Evolutionary conservation across 208 protist genomes (phyloP).

Genomic region (Leishmania martiniquensis): DNA sequence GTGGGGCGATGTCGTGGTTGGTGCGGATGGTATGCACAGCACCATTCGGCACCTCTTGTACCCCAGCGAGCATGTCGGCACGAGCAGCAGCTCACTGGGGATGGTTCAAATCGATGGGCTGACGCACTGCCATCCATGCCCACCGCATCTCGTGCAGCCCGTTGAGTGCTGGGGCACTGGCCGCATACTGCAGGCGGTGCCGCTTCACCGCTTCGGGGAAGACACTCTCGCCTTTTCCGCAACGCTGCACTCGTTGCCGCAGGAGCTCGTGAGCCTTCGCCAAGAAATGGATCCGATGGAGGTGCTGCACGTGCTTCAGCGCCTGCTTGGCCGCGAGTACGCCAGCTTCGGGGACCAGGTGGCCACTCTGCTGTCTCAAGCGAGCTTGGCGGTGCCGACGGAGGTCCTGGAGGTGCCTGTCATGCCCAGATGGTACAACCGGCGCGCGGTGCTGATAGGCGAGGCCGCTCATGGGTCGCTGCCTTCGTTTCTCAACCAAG

Average conservation of each 20-base stretch:
- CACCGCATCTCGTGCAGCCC: constrained; percentile 50
- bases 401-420: constrained; percentile 86
- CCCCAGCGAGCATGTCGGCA: constrained; percentile 72
- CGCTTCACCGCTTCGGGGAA: constrained; percentile 49
- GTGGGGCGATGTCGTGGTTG: constrained; percentile 91
- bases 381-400: constrained; percentile 64
- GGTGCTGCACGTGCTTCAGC: constrained; percentile 48
- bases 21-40: constrained; percentile 88
- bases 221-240: constrained; percentile 70
- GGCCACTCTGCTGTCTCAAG: constrained; percentile 34
- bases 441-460: constrained; percentile 82
- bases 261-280: constrained; percentile 56
- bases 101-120: constrained; percentile 87
- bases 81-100: constrained; percentile 62
- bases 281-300: constrained; percentile 45
- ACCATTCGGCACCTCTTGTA: constrained; percentile 83
- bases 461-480: constrained; percentile 86
- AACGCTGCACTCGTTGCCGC: constrained; percentile 59
- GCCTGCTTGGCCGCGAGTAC: constrained; percentile 61
- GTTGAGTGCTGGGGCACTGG: constrained; percentile 67
- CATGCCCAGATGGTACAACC: constrained; percentile 92
- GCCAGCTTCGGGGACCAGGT: constrained; percentile 51
- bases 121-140: constrained; percentile 37
- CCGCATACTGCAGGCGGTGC: constrained; percentile 47
- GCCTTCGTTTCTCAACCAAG: constrained; percentile 85